A percentile compares a stretch with the other conserved stretches of the same genome.
Conservation (phyloP, 257 asterid species). For the Jaltomata sinuosa region DNA sequence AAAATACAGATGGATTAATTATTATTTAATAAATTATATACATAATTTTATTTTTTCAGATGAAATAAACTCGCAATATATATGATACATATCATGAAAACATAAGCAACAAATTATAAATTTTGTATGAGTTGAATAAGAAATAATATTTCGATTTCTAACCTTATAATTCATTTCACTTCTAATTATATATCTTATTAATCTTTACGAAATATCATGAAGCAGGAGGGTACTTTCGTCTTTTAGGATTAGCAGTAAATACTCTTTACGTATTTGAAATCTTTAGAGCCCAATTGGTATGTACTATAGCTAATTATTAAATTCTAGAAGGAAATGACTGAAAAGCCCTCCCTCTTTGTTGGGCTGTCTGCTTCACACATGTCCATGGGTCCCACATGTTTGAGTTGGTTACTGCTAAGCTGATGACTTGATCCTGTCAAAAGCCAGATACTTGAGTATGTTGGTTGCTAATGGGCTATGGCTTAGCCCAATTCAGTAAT, state of each 20-base stretch:
- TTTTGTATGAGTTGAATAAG: background rate
- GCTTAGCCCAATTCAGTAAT: background rate
- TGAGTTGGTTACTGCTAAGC: conserved; percentile 11
- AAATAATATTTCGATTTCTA: background rate
- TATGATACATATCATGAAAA: background rate
- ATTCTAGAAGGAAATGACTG: background rate
- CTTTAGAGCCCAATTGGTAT: background rate
- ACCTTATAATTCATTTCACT: background rate
- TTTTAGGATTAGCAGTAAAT: background rate
- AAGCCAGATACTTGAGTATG: background rate
- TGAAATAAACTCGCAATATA: background rate
- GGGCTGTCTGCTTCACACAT: background rate
- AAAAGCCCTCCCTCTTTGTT: background rate
- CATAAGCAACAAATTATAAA: background rate
- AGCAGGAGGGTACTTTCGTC: background rate
- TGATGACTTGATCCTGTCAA: background rate
- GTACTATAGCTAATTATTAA: background rate
- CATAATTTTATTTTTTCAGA: background rate
- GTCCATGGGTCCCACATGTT: conserved; percentile 20
- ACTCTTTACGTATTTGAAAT: background rate
- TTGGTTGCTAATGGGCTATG: background rate
- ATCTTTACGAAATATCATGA: background rate
- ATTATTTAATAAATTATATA: background rate
- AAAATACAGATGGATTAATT: background rate
- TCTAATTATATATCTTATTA: background rate